A percentile compares a stretch with the other conserved stretches of the same genome.
These are phyloP conservation scores for Eimeria falciformis DNA, from an alignment of 169 alveolate genomes.

Conservation along the genomic window DNA sequence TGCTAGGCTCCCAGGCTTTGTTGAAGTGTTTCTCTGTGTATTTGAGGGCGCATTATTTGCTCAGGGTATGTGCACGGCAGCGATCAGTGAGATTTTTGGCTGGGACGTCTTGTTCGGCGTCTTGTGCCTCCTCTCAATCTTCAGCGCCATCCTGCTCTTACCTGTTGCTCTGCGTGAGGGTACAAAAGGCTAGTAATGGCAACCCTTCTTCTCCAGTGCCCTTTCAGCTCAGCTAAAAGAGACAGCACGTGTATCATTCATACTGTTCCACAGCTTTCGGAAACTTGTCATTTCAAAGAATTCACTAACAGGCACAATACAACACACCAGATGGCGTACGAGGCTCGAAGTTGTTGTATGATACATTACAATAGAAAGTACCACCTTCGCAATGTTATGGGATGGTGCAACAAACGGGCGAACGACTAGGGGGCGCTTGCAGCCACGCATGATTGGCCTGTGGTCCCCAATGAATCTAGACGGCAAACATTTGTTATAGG, in stretches of 20 bases:
- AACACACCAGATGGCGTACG: too few species aligned
- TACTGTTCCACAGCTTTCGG: neutral
- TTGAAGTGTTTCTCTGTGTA: neutral
- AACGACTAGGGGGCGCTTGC: too few species aligned
- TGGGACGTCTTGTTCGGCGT: slow-evolving; percentile 81
- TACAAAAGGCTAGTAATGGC: neutral
- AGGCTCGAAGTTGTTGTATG: too few species aligned
- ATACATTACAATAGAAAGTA: too few species aligned
- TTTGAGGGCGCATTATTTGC: neutral
- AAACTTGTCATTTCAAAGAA: neutral
- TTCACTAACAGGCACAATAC: too few species aligned
- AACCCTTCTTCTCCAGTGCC: neutral
- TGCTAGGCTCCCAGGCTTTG: too few species aligned
- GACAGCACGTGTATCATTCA: neutral
- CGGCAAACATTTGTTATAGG: too few species aligned
- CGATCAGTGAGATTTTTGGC: slow-evolving; percentile 79
- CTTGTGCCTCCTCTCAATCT: slow-evolving; percentile 62
- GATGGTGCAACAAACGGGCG: too few species aligned
- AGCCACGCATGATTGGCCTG: too few species aligned
- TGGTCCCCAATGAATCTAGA: too few species aligned
- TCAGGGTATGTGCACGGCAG: slow-evolving; percentile 81
- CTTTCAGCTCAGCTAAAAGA: neutral
- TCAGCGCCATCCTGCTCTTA: slow-evolving; percentile 69
- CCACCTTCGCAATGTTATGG: too few species aligned
- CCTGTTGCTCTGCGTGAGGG: slow-evolving; percentile 70